phyloP scores from a whole-genome alignment of 2,329 filamentous ascomycete genomes.

The Diaporthe capsici region DNA sequence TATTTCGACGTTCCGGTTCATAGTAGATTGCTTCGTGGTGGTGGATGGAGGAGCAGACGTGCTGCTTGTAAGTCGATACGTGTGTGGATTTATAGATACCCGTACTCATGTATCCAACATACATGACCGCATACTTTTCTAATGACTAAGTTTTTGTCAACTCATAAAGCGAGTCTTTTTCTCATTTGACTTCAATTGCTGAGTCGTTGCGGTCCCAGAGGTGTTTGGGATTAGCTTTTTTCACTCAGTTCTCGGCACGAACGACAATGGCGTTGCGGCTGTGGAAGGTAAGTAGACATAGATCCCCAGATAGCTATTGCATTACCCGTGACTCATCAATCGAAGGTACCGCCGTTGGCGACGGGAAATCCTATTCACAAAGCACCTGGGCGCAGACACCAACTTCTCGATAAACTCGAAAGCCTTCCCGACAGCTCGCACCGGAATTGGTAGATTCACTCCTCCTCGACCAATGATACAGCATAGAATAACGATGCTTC shows the following conservation, averaged over 20 bases:
- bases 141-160: background rate
- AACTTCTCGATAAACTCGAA: background rate
- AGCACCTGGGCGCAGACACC: too few relatives aligned
- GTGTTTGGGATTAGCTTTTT: background rate
- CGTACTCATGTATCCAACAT: background rate
- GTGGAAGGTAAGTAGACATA: background rate
- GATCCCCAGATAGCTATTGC: background rate
- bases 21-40: too few relatives aligned
- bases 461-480: background rate
- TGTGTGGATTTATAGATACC: background rate
- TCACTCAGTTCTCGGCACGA: too few relatives aligned
- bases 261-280: too few relatives aligned
- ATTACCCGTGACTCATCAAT: background rate
- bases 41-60: background rate
- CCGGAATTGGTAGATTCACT: background rate
- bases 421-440: background rate
- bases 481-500: too few relatives aligned
- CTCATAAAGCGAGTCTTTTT: background rate
- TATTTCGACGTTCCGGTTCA: accelerated
- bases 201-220: background rate
- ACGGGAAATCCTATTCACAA: background rate
- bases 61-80: background rate
- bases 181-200: background rate
- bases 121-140: background rate
- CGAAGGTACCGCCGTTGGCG: background rate